Conservation (phyloP, 805 yeast genomes). For the Komagataella mondaviorum region DNA sequence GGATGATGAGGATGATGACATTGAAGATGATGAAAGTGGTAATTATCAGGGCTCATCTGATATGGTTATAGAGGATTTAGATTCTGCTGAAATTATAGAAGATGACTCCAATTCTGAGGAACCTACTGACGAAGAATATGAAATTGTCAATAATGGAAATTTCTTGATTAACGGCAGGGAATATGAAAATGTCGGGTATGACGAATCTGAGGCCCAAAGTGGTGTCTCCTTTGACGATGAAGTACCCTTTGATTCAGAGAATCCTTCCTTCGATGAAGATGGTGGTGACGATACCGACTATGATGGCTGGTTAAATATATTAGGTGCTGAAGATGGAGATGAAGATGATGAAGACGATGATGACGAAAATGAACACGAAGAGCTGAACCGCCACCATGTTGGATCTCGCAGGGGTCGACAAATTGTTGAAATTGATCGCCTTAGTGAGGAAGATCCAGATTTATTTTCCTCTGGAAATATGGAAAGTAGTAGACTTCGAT, state of each 20-base stretch:
- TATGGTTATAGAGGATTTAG: neutral
- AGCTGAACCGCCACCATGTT: constrained; percentile 7
- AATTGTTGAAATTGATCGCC: neutral
- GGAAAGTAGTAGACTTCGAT: neutral
- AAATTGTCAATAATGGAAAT: neutral
- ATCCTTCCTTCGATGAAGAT: neutral
- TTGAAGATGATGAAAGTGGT: constrained; percentile 7
- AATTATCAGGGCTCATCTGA: constrained; percentile 2
- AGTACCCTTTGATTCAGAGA: neutral
- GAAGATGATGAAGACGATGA: constrained; percentile 17
- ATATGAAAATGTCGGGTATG: constrained; percentile 1
- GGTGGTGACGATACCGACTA: neutral
- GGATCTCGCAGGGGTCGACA: neutral
- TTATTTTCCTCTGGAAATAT: neutral
- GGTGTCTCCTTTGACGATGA: neutral
- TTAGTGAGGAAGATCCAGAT: neutral
- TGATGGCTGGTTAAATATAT: neutral
- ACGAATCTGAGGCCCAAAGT: neutral
- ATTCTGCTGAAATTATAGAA: neutral
- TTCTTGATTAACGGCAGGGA: neutral
- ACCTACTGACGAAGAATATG: neutral
- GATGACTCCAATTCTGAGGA: neutral
- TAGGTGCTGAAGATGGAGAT: constrained; percentile 10
- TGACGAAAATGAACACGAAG: constrained; percentile 19
- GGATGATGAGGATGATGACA: constrained; percentile 12